These are phyloP conservation scores for Trichophyton benhamiae DNA, from an alignment of 2,329 filamentous ascomycete genomes.

Conservation along the genomic window DNA sequence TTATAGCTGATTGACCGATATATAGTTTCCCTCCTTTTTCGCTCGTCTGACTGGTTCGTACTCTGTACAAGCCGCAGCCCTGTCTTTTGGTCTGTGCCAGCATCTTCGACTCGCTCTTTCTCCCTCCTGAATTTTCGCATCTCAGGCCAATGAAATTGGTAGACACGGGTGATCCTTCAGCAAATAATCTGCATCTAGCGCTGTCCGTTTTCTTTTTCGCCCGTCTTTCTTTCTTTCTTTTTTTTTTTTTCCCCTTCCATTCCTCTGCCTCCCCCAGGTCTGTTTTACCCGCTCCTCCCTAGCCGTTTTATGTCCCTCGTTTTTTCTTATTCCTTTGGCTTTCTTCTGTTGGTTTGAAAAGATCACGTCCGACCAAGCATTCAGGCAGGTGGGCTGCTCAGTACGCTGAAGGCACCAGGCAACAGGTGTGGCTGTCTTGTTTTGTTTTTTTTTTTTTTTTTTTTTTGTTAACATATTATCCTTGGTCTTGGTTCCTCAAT, in stretches of 20 bases:
- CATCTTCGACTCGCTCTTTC: background rate
- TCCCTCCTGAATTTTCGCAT: background rate
- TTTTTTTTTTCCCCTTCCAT: background rate
- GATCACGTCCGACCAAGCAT: background rate
- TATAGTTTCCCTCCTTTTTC: background rate
- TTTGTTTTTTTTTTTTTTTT: background rate
- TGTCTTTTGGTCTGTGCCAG: constrained; percentile 2
- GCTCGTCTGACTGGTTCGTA: background rate
- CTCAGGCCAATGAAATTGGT: background rate
- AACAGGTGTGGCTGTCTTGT: too few species aligned
- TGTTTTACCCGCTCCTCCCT: background rate
- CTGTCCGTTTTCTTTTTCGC: background rate
- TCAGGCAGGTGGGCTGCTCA: background rate
- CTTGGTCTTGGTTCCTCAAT: background rate
- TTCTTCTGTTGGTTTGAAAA: background rate
- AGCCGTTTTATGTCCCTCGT: background rate
- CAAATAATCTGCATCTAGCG: background rate
- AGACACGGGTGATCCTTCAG: background rate
- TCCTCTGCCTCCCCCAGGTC: too few species aligned
- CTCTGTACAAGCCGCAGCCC: background rate
- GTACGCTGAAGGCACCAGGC: too few species aligned
- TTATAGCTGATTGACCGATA: background rate
- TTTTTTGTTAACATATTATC: background rate
- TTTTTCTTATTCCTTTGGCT: background rate
- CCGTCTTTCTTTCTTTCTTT: background rate